Evolutionary conservation across 768 basidiomycete species (phyloP), one percentile per base, ranked within the genome.

Genomic region (Mycena filopes): DNA sequence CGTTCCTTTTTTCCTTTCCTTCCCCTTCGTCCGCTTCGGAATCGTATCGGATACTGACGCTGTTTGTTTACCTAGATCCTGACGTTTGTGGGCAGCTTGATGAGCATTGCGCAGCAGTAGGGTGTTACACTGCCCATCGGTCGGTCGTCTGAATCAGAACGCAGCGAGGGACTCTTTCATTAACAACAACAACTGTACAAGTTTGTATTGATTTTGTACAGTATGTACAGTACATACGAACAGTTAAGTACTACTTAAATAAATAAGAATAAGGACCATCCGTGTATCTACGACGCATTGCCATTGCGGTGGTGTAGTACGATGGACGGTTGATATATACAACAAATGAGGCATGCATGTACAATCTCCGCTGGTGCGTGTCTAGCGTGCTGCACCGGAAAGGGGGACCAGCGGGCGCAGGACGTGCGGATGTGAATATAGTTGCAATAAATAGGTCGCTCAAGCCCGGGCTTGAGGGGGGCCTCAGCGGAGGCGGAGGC

Each of bases 11-110:
- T 45, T 4, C 31, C 28, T 20, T 31, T 28, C 28, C 55, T 28
- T n/a, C 57, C 23, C 42, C n/a, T 36, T 40, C 8, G 7, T 5
- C 31, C 7, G 5, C 31, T 12, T 15, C 9, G 10, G 36, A 36
- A 4, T 5, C 36, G 9, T 11, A 15, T 36, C 36, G 36, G 15
- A 15, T 36, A 9, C 36, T 36, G 36, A 36, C 10, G 36, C 36
- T 11, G 11, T n/a, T n/a, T n/a, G 3, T 36, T 26, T 36, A 43
- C 21, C 28, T 50, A 95, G 94, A 95, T 98, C 72, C 82, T 98
- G 78, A 98, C 96, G 1, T 99, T 99, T 76, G 94, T 96, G 47
- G 97, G 94, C 55, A 95, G 95, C 70, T 83, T 96, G 79, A 95
- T 96, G 95, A 88, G 85, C 72, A 83, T 93, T 59, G 83, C 84